These are phyloP conservation scores for bread wheat (Triticum aestivum) DNA, from an alignment of 176 grass and related monocot genomes.

Conservation along the genomic window IWGSC_CS_RefSeq_v2.1 NC_057798.1:192618475-192618974, in stretches of 20 bases:
- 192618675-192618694: too few relatives aligned
- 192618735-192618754: neutral
- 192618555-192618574: neutral
- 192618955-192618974: constrained; percentile 19
- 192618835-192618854: neutral
- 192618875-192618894: neutral
- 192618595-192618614: neutral
- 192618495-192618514: neutral
- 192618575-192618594: neutral
- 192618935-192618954: constrained; percentile 1
- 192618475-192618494: neutral
- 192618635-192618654: neutral
- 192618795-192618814: neutral
- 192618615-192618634: neutral
- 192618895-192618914: constrained; percentile 1
- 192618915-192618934: neutral
- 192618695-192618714: too few relatives aligned
- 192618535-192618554: neutral
- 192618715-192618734: neutral
- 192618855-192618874: neutral
- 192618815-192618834: neutral
- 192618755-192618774: neutral
- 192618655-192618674: neutral
- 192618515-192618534: neutral
- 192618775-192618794: neutral